A percentile compares a stretch with the other conserved stretches of the same genome.
Evolutionary conservation across 179 eudicot genomes (phyloP).

Genomic region (Actinidia polygama): DNA sequence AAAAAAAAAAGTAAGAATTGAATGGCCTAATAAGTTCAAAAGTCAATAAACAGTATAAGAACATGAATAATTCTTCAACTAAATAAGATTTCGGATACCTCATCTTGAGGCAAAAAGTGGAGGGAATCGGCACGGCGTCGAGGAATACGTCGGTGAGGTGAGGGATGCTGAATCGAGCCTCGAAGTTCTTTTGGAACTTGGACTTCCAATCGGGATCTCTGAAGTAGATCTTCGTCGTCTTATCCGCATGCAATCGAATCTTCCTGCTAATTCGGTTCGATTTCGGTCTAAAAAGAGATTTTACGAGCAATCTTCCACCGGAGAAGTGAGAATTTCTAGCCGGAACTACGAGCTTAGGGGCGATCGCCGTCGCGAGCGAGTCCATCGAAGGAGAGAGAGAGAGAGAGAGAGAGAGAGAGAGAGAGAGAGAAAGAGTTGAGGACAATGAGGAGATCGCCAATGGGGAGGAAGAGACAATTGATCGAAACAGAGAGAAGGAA

Average conservation of each 20-base stretch:
- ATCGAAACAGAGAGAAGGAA: neutral
- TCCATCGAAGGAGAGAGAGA: constrained; percentile 37
- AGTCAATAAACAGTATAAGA: too few species aligned
- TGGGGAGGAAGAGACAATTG: neutral
- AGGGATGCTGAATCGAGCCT: constrained; percentile 71
- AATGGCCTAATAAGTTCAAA: too few species aligned
- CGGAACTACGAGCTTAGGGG: constrained; percentile 32
- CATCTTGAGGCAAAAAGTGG: constrained; percentile 91
- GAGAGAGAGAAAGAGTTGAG: neutral
- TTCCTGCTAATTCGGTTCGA: neutral
- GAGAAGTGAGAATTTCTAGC: constrained; percentile 5
- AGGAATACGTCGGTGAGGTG: constrained; percentile 69
- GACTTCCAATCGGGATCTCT: constrained; percentile 83
- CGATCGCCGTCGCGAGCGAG: constrained; percentile 56
- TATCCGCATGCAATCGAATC: constrained; percentile 9
- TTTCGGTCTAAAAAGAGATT: neutral
- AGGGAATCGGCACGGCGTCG: constrained; percentile 70
- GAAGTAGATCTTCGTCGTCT: constrained; percentile 41
- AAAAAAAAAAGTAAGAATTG: too few species aligned
- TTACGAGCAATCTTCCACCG: neutral
- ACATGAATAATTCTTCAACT: too few species aligned
- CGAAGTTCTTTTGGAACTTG: constrained; percentile 69
- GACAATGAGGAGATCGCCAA: too few species aligned
- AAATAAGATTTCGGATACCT: constrained; percentile 39
- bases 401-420: constrained; percentile 5